These are phyloP conservation scores for Exophiala alcalophila DNA, from an alignment of 2,329 filamentous ascomycete genomes.

Conservation along the genomic window DNA sequence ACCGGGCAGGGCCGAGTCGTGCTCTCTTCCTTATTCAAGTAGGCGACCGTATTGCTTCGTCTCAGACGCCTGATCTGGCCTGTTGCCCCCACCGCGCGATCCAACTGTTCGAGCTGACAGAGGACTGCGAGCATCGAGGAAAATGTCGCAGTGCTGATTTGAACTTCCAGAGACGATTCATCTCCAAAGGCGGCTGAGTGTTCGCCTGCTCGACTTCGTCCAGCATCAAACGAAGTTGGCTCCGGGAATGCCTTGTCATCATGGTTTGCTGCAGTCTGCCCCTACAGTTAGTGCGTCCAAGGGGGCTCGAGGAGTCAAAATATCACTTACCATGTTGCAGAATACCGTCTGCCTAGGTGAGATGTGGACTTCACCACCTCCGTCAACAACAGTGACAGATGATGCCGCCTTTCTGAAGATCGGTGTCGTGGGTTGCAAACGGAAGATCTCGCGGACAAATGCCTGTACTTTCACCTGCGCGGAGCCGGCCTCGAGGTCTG, in stretches of 20 bases:
- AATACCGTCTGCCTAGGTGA: constrained; percentile 58
- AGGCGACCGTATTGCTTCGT: constrained; percentile 31
- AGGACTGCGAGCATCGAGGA: constrained; percentile 40
- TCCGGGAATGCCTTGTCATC: constrained; percentile 60
- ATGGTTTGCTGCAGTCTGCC: constrained; percentile 43
- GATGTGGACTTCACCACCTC: constrained; percentile 69
- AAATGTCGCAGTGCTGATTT: constrained; percentile 60
- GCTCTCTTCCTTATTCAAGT: constrained; percentile 31
- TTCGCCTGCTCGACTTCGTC: background rate
- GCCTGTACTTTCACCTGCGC: constrained; percentile 3
- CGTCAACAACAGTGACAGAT: constrained; percentile 37
- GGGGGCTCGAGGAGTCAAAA: background rate
- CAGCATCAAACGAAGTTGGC: constrained; percentile 58
- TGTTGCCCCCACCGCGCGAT: constrained; percentile 39
- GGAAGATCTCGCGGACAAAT: constrained; percentile 4
- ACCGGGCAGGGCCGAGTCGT: constrained; percentile 40
- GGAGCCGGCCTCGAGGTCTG: constrained; percentile 33
- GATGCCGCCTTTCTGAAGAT: constrained; percentile 9
- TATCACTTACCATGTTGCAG: constrained; percentile 54
- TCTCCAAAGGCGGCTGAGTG: constrained; percentile 50
- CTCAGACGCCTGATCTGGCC: constrained; percentile 39
- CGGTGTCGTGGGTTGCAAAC: background rate
- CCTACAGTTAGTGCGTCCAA: constrained; percentile 4
- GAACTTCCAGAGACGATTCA: constrained; percentile 60
- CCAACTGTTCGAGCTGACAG: constrained; percentile 38